Base-by-base conservation (phyloP, 2,329 filamentous ascomycete species). In the Aspergillus quadricinctus region DNA sequence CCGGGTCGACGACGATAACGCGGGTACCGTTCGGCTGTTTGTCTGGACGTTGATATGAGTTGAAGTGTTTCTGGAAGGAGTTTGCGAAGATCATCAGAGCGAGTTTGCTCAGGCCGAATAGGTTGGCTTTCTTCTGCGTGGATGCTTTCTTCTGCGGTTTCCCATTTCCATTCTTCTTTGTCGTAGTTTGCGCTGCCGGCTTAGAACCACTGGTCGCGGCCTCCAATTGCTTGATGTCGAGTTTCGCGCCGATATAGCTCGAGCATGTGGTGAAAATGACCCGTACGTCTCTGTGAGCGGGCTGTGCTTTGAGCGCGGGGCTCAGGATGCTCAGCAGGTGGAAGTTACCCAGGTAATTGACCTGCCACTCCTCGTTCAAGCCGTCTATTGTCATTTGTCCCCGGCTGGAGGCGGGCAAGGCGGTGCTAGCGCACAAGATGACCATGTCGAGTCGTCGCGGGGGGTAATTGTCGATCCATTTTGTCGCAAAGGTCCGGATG, bases 321-420 rank as follows among this genome's bases (percentile, higher is more conserved):
- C 88, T 94, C 37, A 99, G 80, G 29, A 99, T 95, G 62, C 89
- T 90, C 48, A 99, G 81, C 3, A 99, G 81, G 69, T 99, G 95
- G 76, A 97, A 97, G 73, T 97, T 97, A 61, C 92, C 88, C 41
- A 99, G 82, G 72, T 92, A 99, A 71, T 99, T 99, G 65, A 97
- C 81, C 77, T 92, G 91, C 92, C 92, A 97, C 58, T 89, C 93
- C 62, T 88, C 83, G 70, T 97, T 93, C 14, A 97, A 78, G 0
- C 91, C 92, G 68, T 97, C 92, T 5, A 80, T 75, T 0, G 92
- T 96, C 61, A 83, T 77, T 1, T 73, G 77, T 28, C 83, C 78
- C 61, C 79, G 76, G 4, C 82, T 80, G 1, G 86, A 49, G 2
- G 69, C 55, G 2, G 89, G 10, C 82, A 83, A 2, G 63, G 92